phyloP scores from a whole-genome alignment of 306 rosid genomes.

The Psophocarpus tetragonolobus region DNA sequence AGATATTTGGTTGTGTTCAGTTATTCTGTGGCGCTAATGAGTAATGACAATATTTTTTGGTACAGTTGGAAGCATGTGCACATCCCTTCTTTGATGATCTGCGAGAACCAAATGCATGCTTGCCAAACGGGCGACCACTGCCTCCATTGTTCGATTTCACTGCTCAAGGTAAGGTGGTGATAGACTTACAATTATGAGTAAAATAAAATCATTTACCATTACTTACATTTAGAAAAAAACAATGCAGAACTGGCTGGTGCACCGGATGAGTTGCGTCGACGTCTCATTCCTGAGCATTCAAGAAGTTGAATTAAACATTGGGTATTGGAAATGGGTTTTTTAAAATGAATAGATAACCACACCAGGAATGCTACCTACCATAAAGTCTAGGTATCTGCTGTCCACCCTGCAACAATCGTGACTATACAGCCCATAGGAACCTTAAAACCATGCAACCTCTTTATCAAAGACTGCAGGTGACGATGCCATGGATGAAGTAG shows the following conservation, averaged over 20 bases:
- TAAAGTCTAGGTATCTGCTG: slow-evolving; percentile 31
- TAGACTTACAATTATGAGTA: background rate
- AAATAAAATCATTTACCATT: background rate
- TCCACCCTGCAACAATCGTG: slow-evolving; percentile 40
- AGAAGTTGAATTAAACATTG: slow-evolving; percentile 37
- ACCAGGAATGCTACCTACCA: slow-evolving; percentile 46
- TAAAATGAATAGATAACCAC: slow-evolving; percentile 49
- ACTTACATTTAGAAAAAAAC: slow-evolving; percentile 25
- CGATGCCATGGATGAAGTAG: slow-evolving; percentile 42
- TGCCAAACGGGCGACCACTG: slow-evolving; percentile 74
- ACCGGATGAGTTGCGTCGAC: slow-evolving; percentile 75
- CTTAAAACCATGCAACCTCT: slow-evolving; percentile 37
- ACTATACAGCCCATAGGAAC: slow-evolving; percentile 23
- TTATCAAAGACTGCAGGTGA: slow-evolving; percentile 38
- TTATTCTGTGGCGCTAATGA: background rate
- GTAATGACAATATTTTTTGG: slow-evolving; percentile 4
- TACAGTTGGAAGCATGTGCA: slow-evolving; percentile 92
- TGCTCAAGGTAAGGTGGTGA: slow-evolving; percentile 67
- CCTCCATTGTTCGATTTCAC: slow-evolving; percentile 87
- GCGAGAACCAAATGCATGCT: slow-evolving; percentile 64
- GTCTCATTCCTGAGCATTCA: slow-evolving; percentile 87
- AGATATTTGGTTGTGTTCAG: background rate
- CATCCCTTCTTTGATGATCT: slow-evolving; percentile 92
- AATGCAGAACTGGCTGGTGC: slow-evolving; percentile 79
- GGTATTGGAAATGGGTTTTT: slow-evolving; percentile 47